These are phyloP conservation scores for Saccharum spontaneum DNA, from an alignment of 176 grass and related monocot genomes.

Conservation along the genomic window DNA sequence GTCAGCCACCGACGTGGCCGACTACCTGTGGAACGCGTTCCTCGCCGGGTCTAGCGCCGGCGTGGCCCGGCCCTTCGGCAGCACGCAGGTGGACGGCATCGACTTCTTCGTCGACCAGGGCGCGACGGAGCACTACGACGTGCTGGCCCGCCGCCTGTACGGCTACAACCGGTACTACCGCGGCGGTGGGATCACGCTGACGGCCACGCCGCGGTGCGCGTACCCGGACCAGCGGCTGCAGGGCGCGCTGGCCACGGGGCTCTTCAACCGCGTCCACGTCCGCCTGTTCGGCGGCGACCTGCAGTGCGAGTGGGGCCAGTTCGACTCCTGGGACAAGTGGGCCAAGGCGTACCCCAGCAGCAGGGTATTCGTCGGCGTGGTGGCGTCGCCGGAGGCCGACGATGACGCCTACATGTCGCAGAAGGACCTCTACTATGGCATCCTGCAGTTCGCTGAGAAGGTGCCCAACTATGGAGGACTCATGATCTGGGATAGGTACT, in stretches of 20 bases:
- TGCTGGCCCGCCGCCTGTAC: not conserved
- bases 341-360: conserved; percentile 11
- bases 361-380: not conserved
- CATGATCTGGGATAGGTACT: conserved; percentile 10
- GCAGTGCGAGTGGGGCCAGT: not conserved
- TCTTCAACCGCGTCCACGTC: conserved; percentile 38
- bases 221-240: conserved; percentile 39
- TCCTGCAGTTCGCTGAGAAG: not conserved
- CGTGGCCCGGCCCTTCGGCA: not conserved
- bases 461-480: conserved; percentile 9
- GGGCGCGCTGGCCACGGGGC: conserved; percentile 30
- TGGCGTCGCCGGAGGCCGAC: conserved; percentile 20
- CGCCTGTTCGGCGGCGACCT: conserved; percentile 1
- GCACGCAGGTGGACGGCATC: not conserved
- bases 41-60: not conserved
- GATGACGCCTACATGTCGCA: not conserved
- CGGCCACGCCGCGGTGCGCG: conserved; percentile 44
- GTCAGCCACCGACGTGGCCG: not conserved
- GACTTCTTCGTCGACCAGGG: not conserved
- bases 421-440: not conserved
- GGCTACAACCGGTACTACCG: not conserved
- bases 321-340: not conserved
- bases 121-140: not conserved
- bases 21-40: not conserved
- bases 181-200: not conserved